Evolutionary conservation across 2,329 filamentous ascomycete genomes (phyloP).

Genomic region (Ophiostoma perfectum): DNA sequence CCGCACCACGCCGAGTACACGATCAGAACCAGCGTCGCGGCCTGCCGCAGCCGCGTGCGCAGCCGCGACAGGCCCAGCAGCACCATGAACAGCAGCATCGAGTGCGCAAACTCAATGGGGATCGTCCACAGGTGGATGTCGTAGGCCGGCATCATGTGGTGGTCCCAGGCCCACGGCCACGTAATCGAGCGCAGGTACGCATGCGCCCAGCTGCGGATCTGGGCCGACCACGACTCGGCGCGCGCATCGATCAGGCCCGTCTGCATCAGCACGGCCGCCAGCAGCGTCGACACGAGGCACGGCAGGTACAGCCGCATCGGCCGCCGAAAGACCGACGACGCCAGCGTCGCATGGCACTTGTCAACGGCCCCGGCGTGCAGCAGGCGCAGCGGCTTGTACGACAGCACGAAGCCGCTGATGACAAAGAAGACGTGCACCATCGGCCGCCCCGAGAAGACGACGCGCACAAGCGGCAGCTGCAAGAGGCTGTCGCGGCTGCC

Average conservation of each 20-base stretch:
- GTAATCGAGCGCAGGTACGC: slow-evolving; percentile 34
- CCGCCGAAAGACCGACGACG: slow-evolving; percentile 44
- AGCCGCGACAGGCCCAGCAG: slow-evolving; percentile 37
- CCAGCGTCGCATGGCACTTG: slow-evolving; percentile 37
- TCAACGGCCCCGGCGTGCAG: slow-evolving; percentile 11
- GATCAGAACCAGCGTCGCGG: slow-evolving; percentile 33
- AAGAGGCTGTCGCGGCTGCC: slow-evolving; percentile 28
- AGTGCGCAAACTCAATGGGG: slow-evolving; percentile 43
- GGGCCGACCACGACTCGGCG: slow-evolving; percentile 16
- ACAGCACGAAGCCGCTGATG: background rate
- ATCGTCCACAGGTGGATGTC: slow-evolving; percentile 47
- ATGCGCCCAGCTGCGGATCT: slow-evolving; percentile 32
- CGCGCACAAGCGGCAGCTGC: slow-evolving; percentile 42
- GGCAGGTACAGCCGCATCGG: slow-evolving; percentile 44
- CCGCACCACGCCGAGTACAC: slow-evolving; percentile 37
- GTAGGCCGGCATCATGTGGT: slow-evolving; percentile 35
- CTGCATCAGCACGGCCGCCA: slow-evolving; percentile 36
- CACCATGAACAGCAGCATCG: slow-evolving; percentile 41
- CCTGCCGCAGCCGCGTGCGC: slow-evolving; percentile 33
- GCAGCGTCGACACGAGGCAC: slow-evolving; percentile 40
- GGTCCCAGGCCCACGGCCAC: slow-evolving; percentile 37
- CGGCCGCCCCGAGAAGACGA: background rate
- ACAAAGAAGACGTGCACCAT: background rate
- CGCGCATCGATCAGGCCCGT: slow-evolving; percentile 23
- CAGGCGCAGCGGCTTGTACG: background rate